Conservation (phyloP, 73 alveolate genomes). For the Diophrys appendiculata region DNA sequence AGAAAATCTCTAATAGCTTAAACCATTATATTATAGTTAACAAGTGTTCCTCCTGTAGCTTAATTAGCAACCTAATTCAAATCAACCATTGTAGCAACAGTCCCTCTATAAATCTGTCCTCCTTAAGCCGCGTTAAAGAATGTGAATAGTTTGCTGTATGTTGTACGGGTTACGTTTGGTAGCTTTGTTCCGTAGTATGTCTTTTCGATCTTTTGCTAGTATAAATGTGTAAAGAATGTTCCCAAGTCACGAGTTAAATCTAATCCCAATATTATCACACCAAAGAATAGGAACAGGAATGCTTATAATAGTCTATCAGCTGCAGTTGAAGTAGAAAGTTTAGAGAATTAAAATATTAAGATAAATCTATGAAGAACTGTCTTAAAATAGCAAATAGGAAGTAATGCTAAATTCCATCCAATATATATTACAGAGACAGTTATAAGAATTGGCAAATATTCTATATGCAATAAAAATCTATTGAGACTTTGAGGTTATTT, state of each 20-base stretch:
- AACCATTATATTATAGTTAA: too few relatives aligned
- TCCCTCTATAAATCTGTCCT: too few relatives aligned
- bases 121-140: too few relatives aligned
- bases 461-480: neutral
- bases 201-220: neutral
- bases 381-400: neutral
- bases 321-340: neutral
- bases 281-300: neutral
- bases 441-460: neutral
- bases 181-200: neutral
- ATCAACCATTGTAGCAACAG: too few relatives aligned
- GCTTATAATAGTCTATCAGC: neutral
- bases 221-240: neutral
- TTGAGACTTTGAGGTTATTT: neutral
- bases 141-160: too few relatives aligned
- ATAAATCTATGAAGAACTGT: neutral
- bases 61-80: too few relatives aligned
- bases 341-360: neutral
- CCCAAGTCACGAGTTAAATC: neutral
- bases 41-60: too few relatives aligned
- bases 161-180: neutral
- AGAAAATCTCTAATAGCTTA: too few relatives aligned
- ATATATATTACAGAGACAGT: too few relatives aligned
- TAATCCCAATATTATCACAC: neutral
- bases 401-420: too few relatives aligned